A percentile compares a stretch with the other conserved stretches of the same genome.
Conservation (phyloP, 1,284 basidiomycete genomes). For the Ustilago trichophora region DNA sequence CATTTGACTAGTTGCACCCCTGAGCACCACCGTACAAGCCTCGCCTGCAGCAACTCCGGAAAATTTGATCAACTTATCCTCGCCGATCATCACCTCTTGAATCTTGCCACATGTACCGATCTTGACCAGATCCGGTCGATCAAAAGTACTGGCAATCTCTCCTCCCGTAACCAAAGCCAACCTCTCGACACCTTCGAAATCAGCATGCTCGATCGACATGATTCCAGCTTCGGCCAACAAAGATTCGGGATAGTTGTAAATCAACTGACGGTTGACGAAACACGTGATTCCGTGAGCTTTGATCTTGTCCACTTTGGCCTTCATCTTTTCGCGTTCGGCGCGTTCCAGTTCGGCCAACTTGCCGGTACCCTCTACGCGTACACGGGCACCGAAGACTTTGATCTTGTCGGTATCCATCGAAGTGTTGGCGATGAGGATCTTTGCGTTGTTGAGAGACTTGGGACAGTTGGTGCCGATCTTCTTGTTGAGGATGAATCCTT, state of each 20-base stretch:
- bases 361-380: conserved; percentile 93
- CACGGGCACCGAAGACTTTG: conserved; percentile 96
- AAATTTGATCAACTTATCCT: conserved; percentile 99
- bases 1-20: conserved; percentile 97
- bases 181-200: conserved; percentile 98
- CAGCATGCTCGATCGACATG: conserved; percentile 96
- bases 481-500: conserved; percentile 99
- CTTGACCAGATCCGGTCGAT: conserved; percentile 89
- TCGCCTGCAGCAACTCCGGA: conserved; percentile 97
- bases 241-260: conserved; percentile 99
- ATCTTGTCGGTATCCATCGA: conserved; percentile 99
- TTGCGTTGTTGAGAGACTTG: conserved; percentile 91
- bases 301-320: conserved; percentile 94
- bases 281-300: conserved; percentile 94
- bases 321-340: conserved; percentile 99
- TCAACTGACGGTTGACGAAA: conserved; percentile 97
- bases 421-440: conserved; percentile 97
- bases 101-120: conserved; percentile 93
- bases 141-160: conserved; percentile 96
- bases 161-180: conserved; percentile 95
- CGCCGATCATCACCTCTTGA: conserved; percentile 99
- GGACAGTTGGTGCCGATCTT: conserved; percentile 93
- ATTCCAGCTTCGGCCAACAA: conserved; percentile 92
- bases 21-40: conserved; percentile 97
- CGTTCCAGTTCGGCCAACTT: conserved; percentile 98